Base-by-base conservation (phyloP, 306 rosid genomes). In the Benincasa hispida region DNA sequence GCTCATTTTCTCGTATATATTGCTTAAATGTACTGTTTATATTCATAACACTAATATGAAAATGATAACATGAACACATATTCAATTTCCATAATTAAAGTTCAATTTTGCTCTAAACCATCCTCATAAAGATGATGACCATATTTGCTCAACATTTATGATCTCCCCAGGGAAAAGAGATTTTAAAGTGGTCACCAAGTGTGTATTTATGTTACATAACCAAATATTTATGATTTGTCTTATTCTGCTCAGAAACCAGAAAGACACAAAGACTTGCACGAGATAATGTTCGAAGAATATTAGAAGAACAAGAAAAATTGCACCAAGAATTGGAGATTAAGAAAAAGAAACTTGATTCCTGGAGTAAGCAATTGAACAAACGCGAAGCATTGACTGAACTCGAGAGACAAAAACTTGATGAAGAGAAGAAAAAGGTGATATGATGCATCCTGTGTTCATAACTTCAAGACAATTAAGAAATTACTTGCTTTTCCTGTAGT, bases 391-490 rank as follows among this genome's bases (percentile, higher is more conserved):
- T 87, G 60, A 94, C 99, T 75, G 96, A 90, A 79, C 91, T 87
- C 57, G 97, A 94, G 85, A 90, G 91, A 79, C 93, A 84, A 79
- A 89, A 90, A 78, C 99, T 92, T 68, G 96, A 89, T 8, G 99
- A 92, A 74, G 99, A 94, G 21, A 90, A 80, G 82, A 83, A 84
- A 84, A 90, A 90, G 99, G 99, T 92, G 77, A 76, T 10, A 39
- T 47, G 39, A 57, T 35, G 39, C 70, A 58, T 59, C 79, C 28
- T 59, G 42, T 1, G 25, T 72, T 30, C 10, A 54, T 27, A 70
- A 70, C 5, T 25, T 72, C 2, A 18, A 28, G 25, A 13, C 10
- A 34, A 50, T 28, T 70, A 10, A 72, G 60, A 25, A 50, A 45
- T 72, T 10, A 28, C 25, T 50, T 18, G 18, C 70, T 8, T 50